Evolutionary conservation across 495 filamentous ascomycete species (phyloP), one percentile per base, ranked within the genome.

Genomic region (Xanthoparmelia taractica): DNA sequence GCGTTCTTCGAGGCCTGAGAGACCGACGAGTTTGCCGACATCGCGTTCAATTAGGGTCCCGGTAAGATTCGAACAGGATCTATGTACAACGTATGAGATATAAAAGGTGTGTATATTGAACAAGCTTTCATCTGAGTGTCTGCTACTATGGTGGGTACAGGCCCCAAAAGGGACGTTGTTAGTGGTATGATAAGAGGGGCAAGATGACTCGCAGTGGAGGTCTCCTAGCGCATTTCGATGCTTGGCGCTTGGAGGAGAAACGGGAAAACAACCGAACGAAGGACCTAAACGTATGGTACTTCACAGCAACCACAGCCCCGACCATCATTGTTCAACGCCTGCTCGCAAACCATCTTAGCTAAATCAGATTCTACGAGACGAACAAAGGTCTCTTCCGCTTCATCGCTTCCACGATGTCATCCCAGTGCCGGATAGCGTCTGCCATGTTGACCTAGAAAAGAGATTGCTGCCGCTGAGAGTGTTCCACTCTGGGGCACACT

Each of bases 11-110:
- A 75, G 57, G 73, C 64, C 64, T 72, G 67, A 34, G 68, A 71
- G 59, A 76, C 75, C 64, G 74, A 72, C 69, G 75, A 60, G 72
- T 77, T 79, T 68, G 78, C 77, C 67, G 79, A 81, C 80, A 83
- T 83, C 12, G 60, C 58, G 60, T 52, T 52, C 48, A 52, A 31
- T 52, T 52, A 15, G 31, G 12, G 48, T 31, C 13, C 48, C 7
- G 17, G 27, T 25, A 31, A 18, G 27, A 12, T 31, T 12, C 27
- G 15, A 31, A 29, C 18, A 31, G 7, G 25, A 31, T 52, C 27
- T 31, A 52, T 31, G 27, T 52, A 52, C 48, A 31, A 31, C 1
- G 48, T 52, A 15, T 31, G 48, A 17, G 27, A 17, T 31, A 18
- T 52, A 10, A 18, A 3, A 52, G 48, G 27, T 29, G 27, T 18